Conservation (phyloP, 805 yeast genomes). For the Schwanniomyces polymorphus region DNA sequence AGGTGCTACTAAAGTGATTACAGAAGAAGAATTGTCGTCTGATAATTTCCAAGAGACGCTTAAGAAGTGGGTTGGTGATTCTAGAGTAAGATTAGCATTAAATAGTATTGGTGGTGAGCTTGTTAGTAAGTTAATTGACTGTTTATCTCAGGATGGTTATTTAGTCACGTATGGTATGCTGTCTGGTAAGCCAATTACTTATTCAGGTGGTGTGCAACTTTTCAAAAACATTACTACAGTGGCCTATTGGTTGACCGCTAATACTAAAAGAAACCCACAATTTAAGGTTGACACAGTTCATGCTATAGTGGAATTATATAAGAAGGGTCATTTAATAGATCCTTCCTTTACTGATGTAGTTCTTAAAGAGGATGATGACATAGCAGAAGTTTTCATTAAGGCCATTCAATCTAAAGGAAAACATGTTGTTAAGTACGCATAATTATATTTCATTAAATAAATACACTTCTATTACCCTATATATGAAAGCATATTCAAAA, state of each 20-base stretch:
- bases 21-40: constrained; percentile 24
- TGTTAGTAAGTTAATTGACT: constrained; percentile 17
- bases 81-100: constrained; percentile 27
- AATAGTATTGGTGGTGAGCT: constrained; percentile 32
- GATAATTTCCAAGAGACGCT: constrained; percentile 17
- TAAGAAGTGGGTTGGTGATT: constrained; percentile 13
- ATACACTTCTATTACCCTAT: background rate
- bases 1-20: constrained; percentile 32
- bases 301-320: constrained; percentile 57
- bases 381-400: constrained; percentile 39
- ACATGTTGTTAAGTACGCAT: constrained; percentile 34
- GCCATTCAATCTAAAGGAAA: constrained; percentile 47
- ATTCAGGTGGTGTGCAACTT: constrained; percentile 23
- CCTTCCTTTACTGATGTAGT: constrained; percentile 46
- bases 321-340: constrained; percentile 52
- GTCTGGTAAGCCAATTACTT: constrained; percentile 14
- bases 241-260: constrained; percentile 33
- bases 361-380: constrained; percentile 36
- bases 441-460: background rate
- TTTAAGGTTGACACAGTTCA: constrained; percentile 56
- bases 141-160: constrained; percentile 25
- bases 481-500: background rate
- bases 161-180: constrained; percentile 27
- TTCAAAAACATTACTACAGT: constrained; percentile 28
- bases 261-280: constrained; percentile 47